Evolutionary conservation across 140 eudicot genomes (phyloP), one percentile per base, ranked within the genome.

Genomic region (Flaveria floridana): DNA sequence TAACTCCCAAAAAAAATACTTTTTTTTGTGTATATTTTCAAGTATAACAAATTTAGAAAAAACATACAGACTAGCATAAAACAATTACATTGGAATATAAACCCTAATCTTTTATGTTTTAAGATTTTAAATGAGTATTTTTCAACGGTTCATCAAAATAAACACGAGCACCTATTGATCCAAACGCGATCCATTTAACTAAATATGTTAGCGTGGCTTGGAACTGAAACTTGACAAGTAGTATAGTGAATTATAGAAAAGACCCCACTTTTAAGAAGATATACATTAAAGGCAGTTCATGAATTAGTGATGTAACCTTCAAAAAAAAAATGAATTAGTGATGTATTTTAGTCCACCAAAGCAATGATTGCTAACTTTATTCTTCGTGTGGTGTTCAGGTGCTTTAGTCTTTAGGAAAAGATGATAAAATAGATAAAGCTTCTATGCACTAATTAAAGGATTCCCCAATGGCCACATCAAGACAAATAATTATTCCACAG

Each of bases 321-420:
- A n/a, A n/a, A n/a, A n/a, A n/a, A n/a, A n/a, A n/a, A n/a, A 11
- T 48, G 55, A 13, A 44, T 7, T 7, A 44, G 13, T 44, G 14
- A 44, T 44, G 14, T 5, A 26, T 61, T 4, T 26, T 61, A 25
- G 26, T 25, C 68, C 6, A 42, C 52, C 65, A 72, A 79, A 62
- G 25, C 79, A 73, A 79, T 67, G 72, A 74, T 80, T 57, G 46
- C 76, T 25, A 55, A 55, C 79, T 73, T 73, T 79, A 73, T 65
- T 44, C 50, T 44, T 44, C 50, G 50, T 44, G 50, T 55, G 62
- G 21, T 55, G 21, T 72, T 65, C 50, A 41, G 47, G 53, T 65
- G 71, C 71, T 42, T 25, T 42, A 44, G 50, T 44, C 73, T 72
- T 70, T 47, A 9, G 14, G 14, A 71, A 77, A 39, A 3, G 26